Evolutionary conservation across 2,329 filamentous ascomycete genomes (phyloP).

Genomic region (Sporothrix phasma): DNA sequence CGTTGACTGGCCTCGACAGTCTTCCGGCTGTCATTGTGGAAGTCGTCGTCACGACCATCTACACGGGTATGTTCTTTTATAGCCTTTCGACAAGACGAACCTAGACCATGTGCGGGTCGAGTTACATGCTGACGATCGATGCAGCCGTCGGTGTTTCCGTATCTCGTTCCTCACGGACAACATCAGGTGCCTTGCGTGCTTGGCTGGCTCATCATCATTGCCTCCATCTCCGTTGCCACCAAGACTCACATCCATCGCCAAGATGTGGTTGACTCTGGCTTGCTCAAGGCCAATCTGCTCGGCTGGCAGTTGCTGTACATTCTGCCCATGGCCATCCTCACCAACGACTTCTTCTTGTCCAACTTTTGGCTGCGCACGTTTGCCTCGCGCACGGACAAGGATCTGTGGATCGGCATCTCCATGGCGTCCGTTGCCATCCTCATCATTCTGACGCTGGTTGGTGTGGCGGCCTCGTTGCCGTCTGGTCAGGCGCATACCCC

Average conservation of each 20-base stretch:
- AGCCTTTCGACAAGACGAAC: no score
- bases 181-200: constrained; percentile 66
- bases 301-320: constrained; percentile 85
- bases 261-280: constrained; percentile 57
- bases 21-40: constrained; percentile 70
- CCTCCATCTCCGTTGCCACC: constrained; percentile 66
- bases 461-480: constrained; percentile 62
- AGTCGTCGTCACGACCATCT: constrained; percentile 68
- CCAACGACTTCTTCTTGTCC: constrained; percentile 80
- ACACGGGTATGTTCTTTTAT: constrained; percentile 65
- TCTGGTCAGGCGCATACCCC: constrained; percentile 65
- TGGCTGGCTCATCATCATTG: constrained; percentile 63
- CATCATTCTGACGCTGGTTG: constrained; percentile 62
- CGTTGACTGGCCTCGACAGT: constrained; percentile 63
- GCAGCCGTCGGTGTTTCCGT: constrained; percentile 66
- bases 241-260: constrained; percentile 61
- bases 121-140: not conserved
- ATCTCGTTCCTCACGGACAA: constrained; percentile 80
- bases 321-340: constrained; percentile 67
- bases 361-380: constrained; percentile 80
- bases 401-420: constrained; percentile 65
- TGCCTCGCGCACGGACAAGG: constrained; percentile 66
- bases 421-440: constrained; percentile 56
- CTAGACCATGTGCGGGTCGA: no score
- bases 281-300: constrained; percentile 58